A percentile compares a stretch with the other conserved stretches of the same genome.
Conservation (phyloP, 768 basidiomycete species). For the Sutorius australiensis region DNA sequence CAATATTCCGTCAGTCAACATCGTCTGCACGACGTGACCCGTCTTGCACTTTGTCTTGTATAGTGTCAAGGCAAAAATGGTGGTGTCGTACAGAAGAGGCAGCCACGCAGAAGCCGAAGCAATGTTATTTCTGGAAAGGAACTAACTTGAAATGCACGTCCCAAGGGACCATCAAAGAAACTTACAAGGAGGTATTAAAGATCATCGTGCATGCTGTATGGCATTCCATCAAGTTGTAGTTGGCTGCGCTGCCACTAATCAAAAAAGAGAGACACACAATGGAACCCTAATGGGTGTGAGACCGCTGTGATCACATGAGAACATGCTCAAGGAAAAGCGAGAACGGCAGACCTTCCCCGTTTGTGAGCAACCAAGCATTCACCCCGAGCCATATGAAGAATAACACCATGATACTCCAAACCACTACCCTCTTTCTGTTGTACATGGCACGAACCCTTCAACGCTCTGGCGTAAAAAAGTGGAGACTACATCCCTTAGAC, state of each 20-base stretch:
- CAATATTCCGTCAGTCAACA: conserved; percentile 33
- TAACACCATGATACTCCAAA: conserved; percentile 21
- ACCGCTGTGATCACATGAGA: conserved; percentile 13
- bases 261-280: conserved; percentile 10
- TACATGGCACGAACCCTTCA: conserved; percentile 20
- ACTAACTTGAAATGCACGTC: background rate
- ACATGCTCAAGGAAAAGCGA: background rate
- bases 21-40: conserved; percentile 19
- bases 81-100: conserved; percentile 39
- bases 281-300: background rate
- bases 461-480: background rate
- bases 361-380: conserved; percentile 53
- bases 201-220: conserved; percentile 41
- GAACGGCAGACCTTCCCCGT: conserved; percentile 44
- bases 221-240: background rate
- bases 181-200: conserved; percentile 27
- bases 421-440: background rate
- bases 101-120: conserved; percentile 40
- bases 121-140: conserved; percentile 12
- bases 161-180: background rate
- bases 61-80: conserved; percentile 33
- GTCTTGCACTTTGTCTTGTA: conserved; percentile 25
- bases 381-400: conserved; percentile 43
- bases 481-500: background rate
- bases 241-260: conserved; percentile 32